Conservation (phyloP, 768 basidiomycete genomes). For the Solioccasus polychromus region DNA sequence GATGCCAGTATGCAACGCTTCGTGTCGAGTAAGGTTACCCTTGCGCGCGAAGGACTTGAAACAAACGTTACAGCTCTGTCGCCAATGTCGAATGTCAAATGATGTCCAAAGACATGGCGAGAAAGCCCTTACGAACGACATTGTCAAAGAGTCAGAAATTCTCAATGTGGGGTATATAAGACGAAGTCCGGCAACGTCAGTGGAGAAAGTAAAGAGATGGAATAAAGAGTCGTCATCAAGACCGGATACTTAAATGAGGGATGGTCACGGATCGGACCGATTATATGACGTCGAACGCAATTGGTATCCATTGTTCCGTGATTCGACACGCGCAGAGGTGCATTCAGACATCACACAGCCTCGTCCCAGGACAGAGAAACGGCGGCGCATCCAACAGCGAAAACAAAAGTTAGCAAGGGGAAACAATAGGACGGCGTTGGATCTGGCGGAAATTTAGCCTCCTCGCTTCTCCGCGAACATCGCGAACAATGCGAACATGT, state of each 20-base stretch:
- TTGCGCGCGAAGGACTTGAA: conserved; percentile 50
- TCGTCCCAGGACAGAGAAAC: conserved; percentile 7
- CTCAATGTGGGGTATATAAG: conserved; percentile 27
- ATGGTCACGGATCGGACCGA: conserved; percentile 10
- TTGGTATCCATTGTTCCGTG: conserved; percentile 22
- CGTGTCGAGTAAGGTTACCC: conserved; percentile 61
- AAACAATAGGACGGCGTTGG: conserved; percentile 24
- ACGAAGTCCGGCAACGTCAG: conserved; percentile 48
- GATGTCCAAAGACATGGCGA: background rate
- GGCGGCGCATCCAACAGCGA: conserved; percentile 6
- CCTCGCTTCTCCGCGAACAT: conserved; percentile 15
- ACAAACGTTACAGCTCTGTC: conserved; percentile 46
- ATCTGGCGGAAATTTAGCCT: conserved; percentile 3
- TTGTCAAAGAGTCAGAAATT: conserved; percentile 8
- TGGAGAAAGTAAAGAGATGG: conserved; percentile 11
- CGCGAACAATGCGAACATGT: conserved; percentile 26
- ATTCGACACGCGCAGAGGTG: background rate
- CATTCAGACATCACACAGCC: conserved; percentile 4
- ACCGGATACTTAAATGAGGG: conserved; percentile 19
- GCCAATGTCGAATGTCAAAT: conserved; percentile 1
- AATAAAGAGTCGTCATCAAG: conserved; percentile 2
- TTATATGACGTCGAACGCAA: conserved; percentile 5
- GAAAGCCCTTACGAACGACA: conserved; percentile 22
- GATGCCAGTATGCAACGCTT: conserved; percentile 44
- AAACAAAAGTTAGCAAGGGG: conserved; percentile 22